phyloP scores from a whole-genome alignment of 192 early-diverging fungal genomes.

The Coemansia sp. region DNA sequence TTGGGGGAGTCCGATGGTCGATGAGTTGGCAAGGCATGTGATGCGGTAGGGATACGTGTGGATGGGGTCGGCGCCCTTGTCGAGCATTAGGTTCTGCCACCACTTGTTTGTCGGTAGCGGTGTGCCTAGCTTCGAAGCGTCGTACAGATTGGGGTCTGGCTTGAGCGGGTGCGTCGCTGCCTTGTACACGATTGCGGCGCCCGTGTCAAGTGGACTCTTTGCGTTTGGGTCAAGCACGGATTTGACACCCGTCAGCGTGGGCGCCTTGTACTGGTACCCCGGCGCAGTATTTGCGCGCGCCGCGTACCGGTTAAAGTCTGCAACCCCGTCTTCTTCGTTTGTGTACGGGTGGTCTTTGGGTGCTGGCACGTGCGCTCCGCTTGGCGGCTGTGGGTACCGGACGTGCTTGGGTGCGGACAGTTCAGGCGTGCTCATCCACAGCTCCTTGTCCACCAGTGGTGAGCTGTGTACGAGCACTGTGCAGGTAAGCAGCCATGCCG shows the following conservation, averaged over 20 bases:
- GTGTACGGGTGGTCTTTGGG: slow-evolving; percentile 26
- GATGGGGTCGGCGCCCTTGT: slow-evolving; percentile 39
- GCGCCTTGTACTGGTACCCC: slow-evolving; percentile 21
- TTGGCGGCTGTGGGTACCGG: slow-evolving; percentile 42
- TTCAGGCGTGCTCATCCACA: slow-evolving; percentile 40
- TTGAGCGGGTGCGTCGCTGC: slow-evolving; percentile 11
- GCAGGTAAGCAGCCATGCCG: neutral
- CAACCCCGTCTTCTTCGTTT: slow-evolving; percentile 28
- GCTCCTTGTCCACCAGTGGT: slow-evolving; percentile 15
- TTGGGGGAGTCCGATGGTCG: slow-evolving; percentile 37
- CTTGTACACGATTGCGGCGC: slow-evolving; percentile 13
- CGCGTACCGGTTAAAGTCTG: slow-evolving; percentile 15
- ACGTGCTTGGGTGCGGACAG: slow-evolving; percentile 4
- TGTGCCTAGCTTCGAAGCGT: slow-evolving; percentile 6
- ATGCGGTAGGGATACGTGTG: slow-evolving; percentile 55
- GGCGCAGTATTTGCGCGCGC: slow-evolving; percentile 11
- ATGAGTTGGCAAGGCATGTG: slow-evolving; percentile 22
- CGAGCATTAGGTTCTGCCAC: slow-evolving; percentile 55
- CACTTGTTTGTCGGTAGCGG: slow-evolving; percentile 54
- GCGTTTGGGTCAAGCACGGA: slow-evolving; percentile 37
- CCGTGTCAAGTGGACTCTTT: slow-evolving; percentile 35
- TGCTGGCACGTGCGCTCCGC: slow-evolving; percentile 30
- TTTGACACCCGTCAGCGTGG: slow-evolving; percentile 22
- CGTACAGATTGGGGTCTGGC: slow-evolving; percentile 38
- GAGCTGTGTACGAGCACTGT: neutral